phyloP scores from a whole-genome alignment of 768 basidiomycete genomes.

The Coprinopsis sp. region DNA sequence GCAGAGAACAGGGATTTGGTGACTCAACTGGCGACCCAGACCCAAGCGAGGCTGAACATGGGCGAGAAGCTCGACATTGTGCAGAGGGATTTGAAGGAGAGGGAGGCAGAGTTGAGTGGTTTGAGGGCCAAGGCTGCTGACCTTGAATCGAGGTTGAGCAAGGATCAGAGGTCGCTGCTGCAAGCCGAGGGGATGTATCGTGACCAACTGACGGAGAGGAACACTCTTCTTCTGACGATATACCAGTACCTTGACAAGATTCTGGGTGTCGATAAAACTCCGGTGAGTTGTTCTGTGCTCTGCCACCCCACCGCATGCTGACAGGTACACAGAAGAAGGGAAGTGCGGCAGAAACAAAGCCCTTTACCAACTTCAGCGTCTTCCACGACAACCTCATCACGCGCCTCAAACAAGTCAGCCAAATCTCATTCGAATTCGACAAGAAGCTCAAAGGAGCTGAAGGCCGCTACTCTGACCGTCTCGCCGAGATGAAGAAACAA shows the following conservation, averaged over 20 bases:
- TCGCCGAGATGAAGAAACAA: slow-evolving; percentile 78
- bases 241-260: slow-evolving; percentile 96
- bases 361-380: slow-evolving; percentile 88
- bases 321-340: slow-evolving; percentile 56
- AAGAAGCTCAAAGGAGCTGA: slow-evolving; percentile 80
- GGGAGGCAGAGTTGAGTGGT: slow-evolving; percentile 62
- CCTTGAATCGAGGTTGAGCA: slow-evolving; percentile 73
- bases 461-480: slow-evolving; percentile 61
- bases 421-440: slow-evolving; percentile 85
- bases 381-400: slow-evolving; percentile 94
- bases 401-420: slow-evolving; percentile 77
- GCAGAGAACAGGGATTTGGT: slow-evolving; percentile 79
- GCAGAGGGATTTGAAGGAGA: slow-evolving; percentile 54
- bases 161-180: slow-evolving; percentile 74
- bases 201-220: slow-evolving; percentile 90
- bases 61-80: slow-evolving; percentile 84
- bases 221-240: slow-evolving; percentile 84
- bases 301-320: not conserved
- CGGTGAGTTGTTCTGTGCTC: slow-evolving; percentile 42
- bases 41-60: slow-evolving; percentile 80
- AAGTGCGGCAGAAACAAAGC: slow-evolving; percentile 78
- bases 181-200: slow-evolving; percentile 76
- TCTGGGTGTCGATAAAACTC: slow-evolving; percentile 81
- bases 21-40: slow-evolving; percentile 74
- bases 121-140: slow-evolving; percentile 64